These are phyloP conservation scores for Bullera alba DNA, from an alignment of 768 basidiomycete species.

Conservation along the genomic window DNA sequence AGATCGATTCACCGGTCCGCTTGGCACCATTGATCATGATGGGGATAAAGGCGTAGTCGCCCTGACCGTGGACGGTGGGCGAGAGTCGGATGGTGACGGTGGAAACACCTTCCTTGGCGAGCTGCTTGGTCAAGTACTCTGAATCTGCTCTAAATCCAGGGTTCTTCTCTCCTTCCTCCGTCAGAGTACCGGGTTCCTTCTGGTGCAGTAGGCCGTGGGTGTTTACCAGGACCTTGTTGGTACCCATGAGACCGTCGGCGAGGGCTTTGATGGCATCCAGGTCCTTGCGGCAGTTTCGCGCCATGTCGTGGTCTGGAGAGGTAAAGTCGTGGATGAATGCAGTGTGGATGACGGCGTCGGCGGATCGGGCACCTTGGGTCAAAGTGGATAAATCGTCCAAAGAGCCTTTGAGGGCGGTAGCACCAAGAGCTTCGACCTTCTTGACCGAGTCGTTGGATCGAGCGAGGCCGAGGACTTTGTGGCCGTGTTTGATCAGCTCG, in stretches of 20 bases:
- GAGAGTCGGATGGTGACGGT: constrained; percentile 15
- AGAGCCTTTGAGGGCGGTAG: constrained; percentile 12
- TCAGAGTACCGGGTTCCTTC: neutral
- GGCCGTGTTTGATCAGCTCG: constrained; percentile 11
- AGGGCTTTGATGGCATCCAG: constrained; percentile 22
- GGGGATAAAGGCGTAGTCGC: constrained; percentile 14
- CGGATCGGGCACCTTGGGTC: constrained; percentile 7
- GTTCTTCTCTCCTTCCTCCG: constrained; percentile 1
- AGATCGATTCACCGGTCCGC: constrained; percentile 7
- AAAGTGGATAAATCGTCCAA: constrained; percentile 26
- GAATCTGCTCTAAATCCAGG: constrained; percentile 1
- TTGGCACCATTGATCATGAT: constrained; percentile 9
- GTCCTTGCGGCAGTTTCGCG: constrained; percentile 10
- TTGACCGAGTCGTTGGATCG: constrained; percentile 14
- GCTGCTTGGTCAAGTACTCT: constrained; percentile 5
- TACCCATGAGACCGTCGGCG: constrained; percentile 10
- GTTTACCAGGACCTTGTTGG: constrained; percentile 27
- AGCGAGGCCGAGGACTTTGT: constrained; percentile 21
- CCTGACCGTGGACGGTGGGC: constrained; percentile 10
- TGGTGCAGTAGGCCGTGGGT: constrained; percentile 6
- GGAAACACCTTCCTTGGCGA: constrained; percentile 11
- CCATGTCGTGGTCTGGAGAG: neutral
- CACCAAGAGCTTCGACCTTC: constrained; percentile 16
- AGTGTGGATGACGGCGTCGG: constrained; percentile 31
- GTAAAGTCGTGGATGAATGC: constrained; percentile 31